Conservation (phyloP, 2,329 filamentous ascomycete genomes). For the Pseudonectria buxi region DNA sequence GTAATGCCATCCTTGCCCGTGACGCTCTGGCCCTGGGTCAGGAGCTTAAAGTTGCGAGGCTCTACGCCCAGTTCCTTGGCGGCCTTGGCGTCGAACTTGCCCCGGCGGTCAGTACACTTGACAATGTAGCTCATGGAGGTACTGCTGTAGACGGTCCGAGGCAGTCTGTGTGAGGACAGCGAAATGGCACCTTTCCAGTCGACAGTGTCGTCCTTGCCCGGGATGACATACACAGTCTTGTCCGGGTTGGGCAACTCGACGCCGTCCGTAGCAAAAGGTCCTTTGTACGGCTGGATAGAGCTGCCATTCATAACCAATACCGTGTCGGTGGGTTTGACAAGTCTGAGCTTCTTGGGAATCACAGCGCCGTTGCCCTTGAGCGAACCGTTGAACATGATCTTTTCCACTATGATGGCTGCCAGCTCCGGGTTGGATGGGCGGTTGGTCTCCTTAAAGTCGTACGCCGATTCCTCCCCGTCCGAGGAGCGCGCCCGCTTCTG, state of each 20-base stretch:
- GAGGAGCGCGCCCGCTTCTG: slow-evolving; percentile 26
- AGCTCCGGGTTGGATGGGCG: slow-evolving; percentile 24
- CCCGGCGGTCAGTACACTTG: slow-evolving; percentile 66
- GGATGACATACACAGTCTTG: slow-evolving; percentile 23
- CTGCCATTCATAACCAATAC: slow-evolving; percentile 58
- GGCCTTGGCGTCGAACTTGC: slow-evolving; percentile 65
- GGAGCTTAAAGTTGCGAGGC: slow-evolving; percentile 46
- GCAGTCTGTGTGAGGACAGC: slow-evolving; percentile 41
- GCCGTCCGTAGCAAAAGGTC: slow-evolving; percentile 39
- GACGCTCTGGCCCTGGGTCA: slow-evolving; percentile 60
- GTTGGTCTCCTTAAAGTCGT: slow-evolving; percentile 11
- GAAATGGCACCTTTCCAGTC: slow-evolving; percentile 7
- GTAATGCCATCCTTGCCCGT: slow-evolving; percentile 55
- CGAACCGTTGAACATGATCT: slow-evolving; percentile 30
- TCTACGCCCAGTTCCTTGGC: slow-evolving; percentile 61
- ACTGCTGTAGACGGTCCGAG: slow-evolving; percentile 56
- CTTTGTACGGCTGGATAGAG: slow-evolving; percentile 61
- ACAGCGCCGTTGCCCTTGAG: slow-evolving; percentile 18
- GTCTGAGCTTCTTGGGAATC: slow-evolving; percentile 18
- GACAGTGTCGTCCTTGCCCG: slow-evolving; percentile 7
- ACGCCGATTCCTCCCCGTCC: slow-evolving; percentile 5
- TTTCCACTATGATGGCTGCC: slow-evolving; percentile 26
- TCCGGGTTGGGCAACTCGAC: slow-evolving; percentile 12
- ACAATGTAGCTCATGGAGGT: slow-evolving; percentile 82
- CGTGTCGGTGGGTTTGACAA: slow-evolving; percentile 23